Conservation (phyloP, 139 green algal species). For the Tetratostichococcus sp. region DNA sequence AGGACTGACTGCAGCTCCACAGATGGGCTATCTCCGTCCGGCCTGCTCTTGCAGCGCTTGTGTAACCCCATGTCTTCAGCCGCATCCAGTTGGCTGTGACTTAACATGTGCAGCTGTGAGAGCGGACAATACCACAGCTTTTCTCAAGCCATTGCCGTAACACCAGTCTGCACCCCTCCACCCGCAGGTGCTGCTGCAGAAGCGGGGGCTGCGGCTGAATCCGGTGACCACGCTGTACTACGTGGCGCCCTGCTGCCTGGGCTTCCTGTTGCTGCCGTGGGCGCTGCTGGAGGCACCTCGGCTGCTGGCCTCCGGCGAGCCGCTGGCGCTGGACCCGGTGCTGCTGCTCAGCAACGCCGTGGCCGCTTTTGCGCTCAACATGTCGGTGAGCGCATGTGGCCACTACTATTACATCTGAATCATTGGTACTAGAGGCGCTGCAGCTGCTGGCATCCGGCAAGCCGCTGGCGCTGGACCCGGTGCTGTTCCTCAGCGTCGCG, state of each 20-base stretch:
- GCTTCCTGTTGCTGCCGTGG: conserved; percentile 31
- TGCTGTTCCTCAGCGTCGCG: conserved; percentile 85
- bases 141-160: too few relatives aligned
- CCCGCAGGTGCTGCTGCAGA: conserved; percentile 75
- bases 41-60: too few relatives aligned
- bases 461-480: conserved; percentile 54
- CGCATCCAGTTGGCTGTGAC: too few relatives aligned
- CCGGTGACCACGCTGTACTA: conserved; percentile 87
- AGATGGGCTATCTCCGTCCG: too few relatives aligned
- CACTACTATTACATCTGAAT: too few relatives aligned
- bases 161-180: neutral
- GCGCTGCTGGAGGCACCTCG: conserved; percentile 20
- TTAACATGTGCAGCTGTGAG: too few relatives aligned
- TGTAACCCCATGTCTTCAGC: too few relatives aligned
- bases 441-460: conserved; percentile 15
- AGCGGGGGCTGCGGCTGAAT: conserved; percentile 80
- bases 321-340: conserved; percentile 55
- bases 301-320: conserved; percentile 15
- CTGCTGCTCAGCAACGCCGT: conserved; percentile 86
- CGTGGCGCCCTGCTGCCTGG: conserved; percentile 45
- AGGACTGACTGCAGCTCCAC: too few relatives aligned
- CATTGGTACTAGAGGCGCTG: conserved; percentile 28
- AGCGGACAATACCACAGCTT: too few relatives aligned
- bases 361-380: conserved; percentile 77
- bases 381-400: conserved; percentile 32